A percentile compares a stretch with the other conserved stretches of the same genome.
Evolutionary conservation across 768 basidiomycete genomes (phyloP).

Genomic region (Leccinum imitatum): DNA sequence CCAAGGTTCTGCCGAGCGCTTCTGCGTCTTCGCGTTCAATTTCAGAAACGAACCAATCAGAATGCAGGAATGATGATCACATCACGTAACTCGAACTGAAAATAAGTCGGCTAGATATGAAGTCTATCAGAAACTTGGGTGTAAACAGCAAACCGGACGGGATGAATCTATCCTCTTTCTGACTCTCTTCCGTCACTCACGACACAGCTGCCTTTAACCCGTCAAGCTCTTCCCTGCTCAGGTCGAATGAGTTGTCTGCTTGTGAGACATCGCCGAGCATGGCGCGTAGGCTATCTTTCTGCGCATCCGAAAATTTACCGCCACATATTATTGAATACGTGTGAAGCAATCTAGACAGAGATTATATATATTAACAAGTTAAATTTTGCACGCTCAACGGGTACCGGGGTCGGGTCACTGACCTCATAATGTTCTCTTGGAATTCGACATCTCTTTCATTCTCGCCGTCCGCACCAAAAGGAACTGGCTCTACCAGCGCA

Average conservation of each 20-base stretch:
- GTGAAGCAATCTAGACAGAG: constrained; percentile 43
- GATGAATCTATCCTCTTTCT: constrained; percentile 17
- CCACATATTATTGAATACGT: constrained; percentile 49
- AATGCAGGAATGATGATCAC: constrained; percentile 10
- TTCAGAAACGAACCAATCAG: constrained; percentile 21
- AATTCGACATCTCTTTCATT: constrained; percentile 59
- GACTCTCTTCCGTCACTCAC: constrained; percentile 18
- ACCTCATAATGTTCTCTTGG: constrained; percentile 64
- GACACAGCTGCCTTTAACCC: constrained; percentile 21
- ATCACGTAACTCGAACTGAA: constrained; percentile 28
- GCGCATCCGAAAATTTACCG: constrained; percentile 30
- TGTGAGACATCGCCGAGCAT: constrained; percentile 26
- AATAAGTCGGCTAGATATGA: constrained; percentile 29
- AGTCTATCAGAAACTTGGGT: constrained; percentile 12
- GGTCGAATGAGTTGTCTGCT: constrained; percentile 27
- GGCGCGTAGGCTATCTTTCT: constrained; percentile 31
- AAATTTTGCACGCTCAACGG: background rate
- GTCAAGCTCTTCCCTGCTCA: constrained; percentile 28
- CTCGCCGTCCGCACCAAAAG: constrained; percentile 69
- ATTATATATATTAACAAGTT: background rate
- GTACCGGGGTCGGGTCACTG: constrained; percentile 8
- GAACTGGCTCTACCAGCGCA: constrained; percentile 54
- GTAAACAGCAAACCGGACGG: constrained; percentile 10
- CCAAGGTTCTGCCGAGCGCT: constrained; percentile 7
- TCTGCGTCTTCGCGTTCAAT: constrained; percentile 9